Percentiles rank a stretch among this genome's conserved stretches.
phyloP scores from a whole-genome alignment of 768 basidiomycete species.

The Tricholoma saponaceum region DNA sequence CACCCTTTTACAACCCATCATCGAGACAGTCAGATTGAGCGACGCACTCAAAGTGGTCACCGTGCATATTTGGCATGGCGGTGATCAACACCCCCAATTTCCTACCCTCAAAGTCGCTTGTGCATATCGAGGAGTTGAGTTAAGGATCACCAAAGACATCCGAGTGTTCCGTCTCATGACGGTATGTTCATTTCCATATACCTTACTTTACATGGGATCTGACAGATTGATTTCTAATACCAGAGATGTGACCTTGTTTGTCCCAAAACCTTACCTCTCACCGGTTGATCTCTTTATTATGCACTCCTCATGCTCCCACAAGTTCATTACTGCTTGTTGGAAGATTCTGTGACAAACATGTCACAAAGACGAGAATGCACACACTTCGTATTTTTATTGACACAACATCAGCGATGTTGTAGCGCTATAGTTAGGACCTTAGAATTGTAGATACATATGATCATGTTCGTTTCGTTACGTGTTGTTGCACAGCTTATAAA shows the following conservation, averaged over 20 bases:
- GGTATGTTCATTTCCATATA: constrained; percentile 30
- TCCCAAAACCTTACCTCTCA: constrained; percentile 13
- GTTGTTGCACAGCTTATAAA: constrained; percentile 14
- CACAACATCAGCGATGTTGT: background rate
- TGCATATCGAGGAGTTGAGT: constrained; percentile 54
- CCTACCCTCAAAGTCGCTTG: constrained; percentile 59
- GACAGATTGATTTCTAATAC: background rate
- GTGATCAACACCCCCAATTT: constrained; percentile 46
- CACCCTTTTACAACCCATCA: constrained; percentile 47
- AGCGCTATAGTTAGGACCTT: background rate
- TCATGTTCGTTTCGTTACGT: background rate
- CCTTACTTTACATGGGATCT: constrained; percentile 7
- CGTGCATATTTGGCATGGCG: constrained; percentile 51
- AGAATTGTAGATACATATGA: too few species aligned
- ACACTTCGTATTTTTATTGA: background rate
- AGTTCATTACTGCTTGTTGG: background rate
- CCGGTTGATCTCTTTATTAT: constrained; percentile 12
- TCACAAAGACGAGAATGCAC: background rate
- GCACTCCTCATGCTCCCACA: constrained; percentile 1
- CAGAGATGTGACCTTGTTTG: constrained; percentile 18
- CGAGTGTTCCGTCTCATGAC: constrained; percentile 46
- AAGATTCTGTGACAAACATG: background rate
- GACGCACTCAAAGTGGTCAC: constrained; percentile 45
- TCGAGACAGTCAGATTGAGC: constrained; percentile 48
- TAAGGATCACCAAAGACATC: constrained; percentile 49